Percentiles rank a stretch among this genome's conserved stretches.
Conservation (phyloP, 495 filamentous ascomycete genomes). For the Oidiodendron maius region DNA sequence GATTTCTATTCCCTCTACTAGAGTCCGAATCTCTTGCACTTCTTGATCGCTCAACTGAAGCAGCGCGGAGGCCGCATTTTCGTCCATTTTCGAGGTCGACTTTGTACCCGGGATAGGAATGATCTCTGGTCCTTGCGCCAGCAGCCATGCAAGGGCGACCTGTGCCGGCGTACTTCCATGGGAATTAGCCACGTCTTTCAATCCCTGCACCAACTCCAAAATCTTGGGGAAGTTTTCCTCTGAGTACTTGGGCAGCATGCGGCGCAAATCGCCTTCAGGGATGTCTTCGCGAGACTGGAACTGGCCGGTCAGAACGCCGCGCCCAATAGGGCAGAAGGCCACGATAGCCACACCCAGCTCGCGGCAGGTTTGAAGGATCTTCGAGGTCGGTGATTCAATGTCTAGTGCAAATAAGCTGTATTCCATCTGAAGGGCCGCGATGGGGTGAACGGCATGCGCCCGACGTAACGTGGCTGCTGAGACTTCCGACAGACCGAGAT, state of each 20-base stretch:
- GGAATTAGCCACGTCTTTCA: slow-evolving; percentile 11
- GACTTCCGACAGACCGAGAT: background rate
- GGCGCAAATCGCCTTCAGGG: slow-evolving; percentile 1
- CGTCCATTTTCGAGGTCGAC: background rate
- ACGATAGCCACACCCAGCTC: slow-evolving; percentile 64
- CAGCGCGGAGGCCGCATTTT: background rate
- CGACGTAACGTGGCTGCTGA: slow-evolving; percentile 18
- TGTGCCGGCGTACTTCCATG: background rate
- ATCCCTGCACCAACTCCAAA: slow-evolving; percentile 55
- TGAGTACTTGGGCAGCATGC: slow-evolving; percentile 46
- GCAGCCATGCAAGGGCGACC: background rate
- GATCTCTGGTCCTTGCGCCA: background rate
- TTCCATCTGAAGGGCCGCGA: slow-evolving; percentile 71
- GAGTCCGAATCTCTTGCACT: background rate
- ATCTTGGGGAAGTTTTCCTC: slow-evolving; percentile 66
- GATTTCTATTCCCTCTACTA: background rate
- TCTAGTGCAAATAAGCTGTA: slow-evolving; percentile 57
- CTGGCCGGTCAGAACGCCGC: slow-evolving; percentile 14
- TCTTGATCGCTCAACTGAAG: background rate
- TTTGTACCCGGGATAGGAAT: background rate
- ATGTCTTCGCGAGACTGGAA: background rate
- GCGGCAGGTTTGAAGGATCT: slow-evolving; percentile 56
- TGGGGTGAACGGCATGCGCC: slow-evolving; percentile 60
- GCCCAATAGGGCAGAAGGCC: slow-evolving; percentile 34
- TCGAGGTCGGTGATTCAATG: slow-evolving; percentile 34